Conservation (phyloP, 2,329 filamentous ascomycete species). For the Trichothecium roseum region DNA sequence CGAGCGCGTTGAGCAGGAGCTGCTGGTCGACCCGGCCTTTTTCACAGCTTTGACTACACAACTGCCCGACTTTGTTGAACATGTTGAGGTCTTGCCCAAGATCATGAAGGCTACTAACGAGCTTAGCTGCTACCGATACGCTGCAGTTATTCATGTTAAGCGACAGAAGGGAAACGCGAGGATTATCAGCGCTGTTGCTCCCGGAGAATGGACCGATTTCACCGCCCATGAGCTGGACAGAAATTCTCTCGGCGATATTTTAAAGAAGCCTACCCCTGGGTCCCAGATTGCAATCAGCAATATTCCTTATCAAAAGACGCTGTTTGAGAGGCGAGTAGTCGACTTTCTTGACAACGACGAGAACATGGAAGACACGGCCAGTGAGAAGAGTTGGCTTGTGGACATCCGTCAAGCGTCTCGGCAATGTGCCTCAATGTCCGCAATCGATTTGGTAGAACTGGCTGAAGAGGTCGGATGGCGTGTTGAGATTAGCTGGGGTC, state of each 20-base stretch:
- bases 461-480: slow-evolving; percentile 27
- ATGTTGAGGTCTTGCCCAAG: slow-evolving; percentile 15
- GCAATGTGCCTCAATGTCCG: background rate
- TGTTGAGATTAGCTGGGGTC: slow-evolving; percentile 31
- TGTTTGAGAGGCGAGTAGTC: slow-evolving; percentile 13
- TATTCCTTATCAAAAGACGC: slow-evolving; percentile 19
- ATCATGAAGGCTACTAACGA: slow-evolving; percentile 15
- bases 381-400: background rate
- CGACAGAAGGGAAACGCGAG: background rate
- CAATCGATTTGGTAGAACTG: slow-evolving; percentile 11
- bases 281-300: slow-evolving; percentile 10
- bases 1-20: slow-evolving; percentile 10
- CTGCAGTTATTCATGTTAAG: slow-evolving; percentile 11
- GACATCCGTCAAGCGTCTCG: background rate
- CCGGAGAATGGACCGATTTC: slow-evolving; percentile 12
- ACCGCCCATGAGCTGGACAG: slow-evolving; percentile 3
- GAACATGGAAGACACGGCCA: slow-evolving; percentile 2
- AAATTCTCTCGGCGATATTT: slow-evolving; percentile 3
- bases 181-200: slow-evolving; percentile 1
- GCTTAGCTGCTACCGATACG: slow-evolving; percentile 14
- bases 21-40: slow-evolving; percentile 14
- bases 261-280: slow-evolving; percentile 1
- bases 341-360: slow-evolving; percentile 4
- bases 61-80: slow-evolving; percentile 8
- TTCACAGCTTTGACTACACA: slow-evolving; percentile 9